Conservation (phyloP, 805 yeast genomes). For the Pichia phayaonensis region DNA sequence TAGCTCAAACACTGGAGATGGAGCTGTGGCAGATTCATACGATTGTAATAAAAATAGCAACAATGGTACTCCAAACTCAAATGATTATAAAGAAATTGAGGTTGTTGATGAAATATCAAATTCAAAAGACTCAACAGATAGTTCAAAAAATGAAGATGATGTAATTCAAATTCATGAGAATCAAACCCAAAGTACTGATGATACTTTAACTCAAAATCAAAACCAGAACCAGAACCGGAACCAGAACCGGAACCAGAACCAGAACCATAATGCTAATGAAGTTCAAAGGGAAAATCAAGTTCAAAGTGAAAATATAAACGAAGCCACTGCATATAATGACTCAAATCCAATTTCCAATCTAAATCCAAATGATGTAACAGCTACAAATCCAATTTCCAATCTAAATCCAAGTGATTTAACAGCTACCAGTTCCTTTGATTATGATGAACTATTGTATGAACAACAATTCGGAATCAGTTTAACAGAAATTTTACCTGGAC, state of each 20-base stretch:
- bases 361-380: constrained; percentile 1
- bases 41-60: background rate
- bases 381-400: background rate
- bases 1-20: background rate
- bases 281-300: background rate
- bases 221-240: background rate
- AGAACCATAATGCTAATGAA: background rate
- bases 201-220: constrained; percentile 3
- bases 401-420: constrained; percentile 2
- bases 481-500: constrained; percentile 63
- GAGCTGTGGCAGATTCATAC: background rate
- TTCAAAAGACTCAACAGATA: constrained; percentile 28
- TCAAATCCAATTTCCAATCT: constrained; percentile 1
- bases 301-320: constrained; percentile 9
- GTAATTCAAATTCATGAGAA: constrained; percentile 16
- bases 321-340: constrained; percentile 2
- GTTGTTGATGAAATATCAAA: constrained; percentile 25
- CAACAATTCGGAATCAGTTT: constrained; percentile 39
- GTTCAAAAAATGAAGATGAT: constrained; percentile 29
- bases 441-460: constrained; percentile 18
- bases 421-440: constrained; percentile 2
- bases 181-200: constrained; percentile 11
- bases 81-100: constrained; percentile 9
- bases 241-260: background rate
- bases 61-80: background rate